Base-by-base conservation (phyloP, 768 basidiomycete species). In the Daedaleopsis nitida region DNA sequence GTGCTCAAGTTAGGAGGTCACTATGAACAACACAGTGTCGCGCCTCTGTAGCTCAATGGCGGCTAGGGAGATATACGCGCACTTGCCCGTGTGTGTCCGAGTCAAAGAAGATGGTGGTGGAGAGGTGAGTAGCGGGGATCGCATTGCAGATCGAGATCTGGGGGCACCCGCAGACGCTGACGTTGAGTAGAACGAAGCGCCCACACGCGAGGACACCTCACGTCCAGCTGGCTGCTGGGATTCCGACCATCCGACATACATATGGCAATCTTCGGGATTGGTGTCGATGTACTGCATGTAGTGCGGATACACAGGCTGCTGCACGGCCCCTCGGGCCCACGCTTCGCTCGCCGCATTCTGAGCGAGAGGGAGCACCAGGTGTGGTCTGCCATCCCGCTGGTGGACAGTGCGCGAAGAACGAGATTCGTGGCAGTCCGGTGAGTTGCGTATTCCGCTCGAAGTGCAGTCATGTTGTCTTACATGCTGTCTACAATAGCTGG, bases 351-450 rank as follows among this genome's bases (percentile, higher is more conserved):
- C 10, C 83, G 87, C 48, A 89, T 94, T 49, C 82, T 94, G 52
- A 88, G 86, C 68, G 60, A 69, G 1, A 14, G 53, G 1, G 78
- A 84, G 57, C 80, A 83, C 65, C 50, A 66, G 3, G 62, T 67
- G 1, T 82, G 84, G 66, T 76, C 79, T 65, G 49, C 71, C n/a
- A 62, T 76, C n/a, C 65, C 77, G 5, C 60, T 63, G 1, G 35
- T 53, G 16, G 68, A 73, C 23, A 63, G 67, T 44, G 54, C 62
- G 6, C 57, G 49, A 19, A 59, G 69, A 37, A 74, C 75, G 7
- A 80, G 77, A 14, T 94, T 86, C 69, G 76, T 94, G 19, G 88
- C 86, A 35, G 89, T 93, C 42, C 82, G 92, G 92, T 92, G 70
- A 21, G 84, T 32, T 32, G 27, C 27, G 27, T 7, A 32, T n/a